Evolutionary conservation across 2,329 filamentous ascomycete genomes (phyloP).

Genomic region (Neopestalotiopsis rosae): DNA sequence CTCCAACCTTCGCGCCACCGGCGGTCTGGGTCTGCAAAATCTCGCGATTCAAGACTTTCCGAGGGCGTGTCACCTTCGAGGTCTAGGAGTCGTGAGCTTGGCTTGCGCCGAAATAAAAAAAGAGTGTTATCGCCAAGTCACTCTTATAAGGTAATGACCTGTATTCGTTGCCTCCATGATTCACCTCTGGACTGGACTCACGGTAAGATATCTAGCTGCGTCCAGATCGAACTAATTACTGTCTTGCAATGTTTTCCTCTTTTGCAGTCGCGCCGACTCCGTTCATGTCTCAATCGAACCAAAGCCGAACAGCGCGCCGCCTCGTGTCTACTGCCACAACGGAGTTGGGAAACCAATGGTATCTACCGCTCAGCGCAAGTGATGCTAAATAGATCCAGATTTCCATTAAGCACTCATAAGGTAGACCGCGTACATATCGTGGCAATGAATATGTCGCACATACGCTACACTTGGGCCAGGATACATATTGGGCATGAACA

Average conservation of each 20-base stretch:
- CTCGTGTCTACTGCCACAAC: not conserved
- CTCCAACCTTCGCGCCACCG: conserved; percentile 3
- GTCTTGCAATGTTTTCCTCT: not conserved
- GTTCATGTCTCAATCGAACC: not conserved
- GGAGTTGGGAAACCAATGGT: too few species aligned
- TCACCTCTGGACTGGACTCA: too few species aligned
- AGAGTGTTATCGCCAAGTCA: not conserved
- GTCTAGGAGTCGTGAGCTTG: not conserved
- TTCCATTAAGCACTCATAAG: too few species aligned
- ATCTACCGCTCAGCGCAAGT: not conserved
- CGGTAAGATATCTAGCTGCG: too few species aligned
- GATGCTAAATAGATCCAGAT: not conserved
- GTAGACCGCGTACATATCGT: not conserved
- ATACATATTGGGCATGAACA: not conserved
- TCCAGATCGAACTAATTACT: too few species aligned
- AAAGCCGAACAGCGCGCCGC: not conserved
- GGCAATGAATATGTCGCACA: not conserved
- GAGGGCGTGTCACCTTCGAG: not conserved
- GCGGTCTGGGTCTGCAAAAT: not conserved
- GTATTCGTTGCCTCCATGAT: too few species aligned
- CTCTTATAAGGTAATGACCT: not conserved
- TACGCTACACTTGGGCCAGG: not conserved
- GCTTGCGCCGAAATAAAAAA: not conserved
- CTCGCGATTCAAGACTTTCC: not conserved
- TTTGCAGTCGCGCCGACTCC: not conserved